Evolutionary conservation across 225 moss, liverwort and hornwort genomes (phyloP).

Genomic region (Neckera pumila): DNA sequence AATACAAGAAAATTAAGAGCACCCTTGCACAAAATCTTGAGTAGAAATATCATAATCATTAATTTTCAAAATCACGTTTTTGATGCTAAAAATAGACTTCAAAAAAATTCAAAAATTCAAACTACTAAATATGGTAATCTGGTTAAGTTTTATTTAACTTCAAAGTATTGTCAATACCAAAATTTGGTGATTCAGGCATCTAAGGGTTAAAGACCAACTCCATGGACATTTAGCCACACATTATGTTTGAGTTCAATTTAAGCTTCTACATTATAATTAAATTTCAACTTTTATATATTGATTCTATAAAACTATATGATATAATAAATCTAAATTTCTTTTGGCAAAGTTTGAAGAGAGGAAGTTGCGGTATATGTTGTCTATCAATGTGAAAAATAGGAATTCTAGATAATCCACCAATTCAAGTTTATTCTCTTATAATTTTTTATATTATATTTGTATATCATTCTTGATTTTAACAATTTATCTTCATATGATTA

Average conservation of each 20-base stretch:
- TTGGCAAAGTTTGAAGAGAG: too few species aligned
- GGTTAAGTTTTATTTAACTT: background rate
- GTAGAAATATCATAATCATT: background rate
- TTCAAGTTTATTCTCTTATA: too few species aligned
- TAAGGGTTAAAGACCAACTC: background rate
- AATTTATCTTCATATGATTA: background rate
- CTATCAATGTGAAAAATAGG: background rate
- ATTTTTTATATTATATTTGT: too few species aligned
- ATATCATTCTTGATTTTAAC: background rate
- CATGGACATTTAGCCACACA: background rate
- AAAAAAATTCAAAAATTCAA: background rate
- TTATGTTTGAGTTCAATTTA: background rate
- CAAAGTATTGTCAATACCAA: background rate
- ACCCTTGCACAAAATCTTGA: background rate
- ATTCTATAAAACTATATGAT: background rate
- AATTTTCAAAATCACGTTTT: background rate
- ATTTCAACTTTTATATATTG: background rate
- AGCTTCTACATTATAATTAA: background rate
- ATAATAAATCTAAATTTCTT: too few species aligned
- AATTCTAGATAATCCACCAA: background rate
- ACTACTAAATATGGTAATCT: background rate
- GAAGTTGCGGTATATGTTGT: too few species aligned
- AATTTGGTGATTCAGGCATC: background rate
- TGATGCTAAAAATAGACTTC: background rate
- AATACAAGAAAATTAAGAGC: background rate